Evolutionary conservation across 2,329 filamentous ascomycete genomes (phyloP).

Genomic region (Kalmusia sp.): DNA sequence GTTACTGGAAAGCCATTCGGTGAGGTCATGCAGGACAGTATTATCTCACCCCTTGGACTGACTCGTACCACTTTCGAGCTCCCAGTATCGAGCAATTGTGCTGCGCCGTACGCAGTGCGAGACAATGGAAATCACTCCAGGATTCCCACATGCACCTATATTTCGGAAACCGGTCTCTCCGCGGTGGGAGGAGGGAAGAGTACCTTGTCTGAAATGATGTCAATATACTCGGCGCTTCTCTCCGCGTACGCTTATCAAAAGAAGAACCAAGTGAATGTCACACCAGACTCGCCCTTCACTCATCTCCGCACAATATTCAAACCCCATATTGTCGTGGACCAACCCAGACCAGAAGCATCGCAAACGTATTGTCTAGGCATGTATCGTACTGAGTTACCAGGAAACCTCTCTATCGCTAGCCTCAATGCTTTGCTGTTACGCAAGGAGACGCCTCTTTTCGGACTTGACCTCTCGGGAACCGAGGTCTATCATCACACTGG

Average conservation of each 20-base stretch:
- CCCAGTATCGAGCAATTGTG: constrained; percentile 6
- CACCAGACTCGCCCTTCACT: constrained; percentile 14
- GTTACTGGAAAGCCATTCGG: constrained; percentile 13
- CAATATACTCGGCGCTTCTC: constrained; percentile 13
- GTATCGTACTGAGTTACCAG: constrained; percentile 19
- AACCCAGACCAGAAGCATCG: not conserved
- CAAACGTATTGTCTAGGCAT: constrained; percentile 22
- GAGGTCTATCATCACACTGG: constrained; percentile 19
- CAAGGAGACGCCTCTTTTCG: constrained; percentile 5
- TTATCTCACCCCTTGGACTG: constrained; percentile 17
- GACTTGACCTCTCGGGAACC: not conserved
- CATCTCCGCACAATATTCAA: constrained; percentile 11
- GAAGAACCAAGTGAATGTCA: constrained; percentile 8
- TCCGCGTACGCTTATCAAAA: constrained; percentile 14
- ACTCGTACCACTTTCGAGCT: constrained; percentile 11
- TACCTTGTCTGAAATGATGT: constrained; percentile 10
- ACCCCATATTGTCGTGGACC: constrained; percentile 11
- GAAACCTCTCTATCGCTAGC: constrained; percentile 15
- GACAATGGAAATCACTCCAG: constrained; percentile 8
- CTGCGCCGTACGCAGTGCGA: constrained; percentile 6
- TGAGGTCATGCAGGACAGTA: constrained; percentile 2
- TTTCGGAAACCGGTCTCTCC: constrained; percentile 4
- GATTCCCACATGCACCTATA: constrained; percentile 3
- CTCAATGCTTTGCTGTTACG: constrained; percentile 7
- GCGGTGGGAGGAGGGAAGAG: constrained; percentile 11